Base-by-base conservation (phyloP, 768 basidiomycete genomes). In the Lactarius pseudohatsudake region DNA sequence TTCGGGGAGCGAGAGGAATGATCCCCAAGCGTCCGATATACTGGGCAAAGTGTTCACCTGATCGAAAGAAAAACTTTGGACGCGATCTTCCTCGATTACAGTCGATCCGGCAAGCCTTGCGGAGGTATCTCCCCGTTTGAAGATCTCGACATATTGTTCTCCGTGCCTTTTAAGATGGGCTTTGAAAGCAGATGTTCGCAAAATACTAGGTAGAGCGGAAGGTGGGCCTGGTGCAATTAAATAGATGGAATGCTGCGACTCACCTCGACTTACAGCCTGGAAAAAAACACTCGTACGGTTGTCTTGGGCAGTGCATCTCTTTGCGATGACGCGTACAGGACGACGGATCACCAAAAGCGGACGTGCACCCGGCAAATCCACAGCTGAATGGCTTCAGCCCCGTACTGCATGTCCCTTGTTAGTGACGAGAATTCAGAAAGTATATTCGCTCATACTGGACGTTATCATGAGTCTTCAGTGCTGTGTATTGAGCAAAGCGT, bases 311-410 rank as follows among this genome's bases (percentile, higher is more conserved):
- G 71, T 90, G 89, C 2, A 78, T 82, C 74, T 90, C 88, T 72
- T 82, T 84, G 63, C 81, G 79, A 70, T 91, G 89, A 10, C 89
- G 85, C 36, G 83, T 77, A 68, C 86, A 78, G 55, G 89, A 90
- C 0, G 89, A 90, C 13, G 87, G 89, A 70, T 91, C 89, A 16
- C 84, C 84, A 69, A 91, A 91, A 16, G 77, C 74, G 36, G 81
- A 78, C 11, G 61, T 64, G 71, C 89, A 90, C 26, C 73, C 75
- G 10, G 75, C 71, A 53, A 81, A 76, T 16, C 77, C 78, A 70
- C 90, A 91, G 6, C 60, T 61, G 70, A 79, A 81, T 18, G 70
- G 70, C 43, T 67, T 71, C 20, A 3, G 60, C 9, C 71, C 64
- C 34, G 74, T 73, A 65, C 75, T 76, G 18, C 47, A 64, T 8